Percentiles rank a stretch among this genome's conserved stretches.
phyloP scores from a whole-genome alignment of 148 eudicot genomes.

The Spergularia bocconei region DNA sequence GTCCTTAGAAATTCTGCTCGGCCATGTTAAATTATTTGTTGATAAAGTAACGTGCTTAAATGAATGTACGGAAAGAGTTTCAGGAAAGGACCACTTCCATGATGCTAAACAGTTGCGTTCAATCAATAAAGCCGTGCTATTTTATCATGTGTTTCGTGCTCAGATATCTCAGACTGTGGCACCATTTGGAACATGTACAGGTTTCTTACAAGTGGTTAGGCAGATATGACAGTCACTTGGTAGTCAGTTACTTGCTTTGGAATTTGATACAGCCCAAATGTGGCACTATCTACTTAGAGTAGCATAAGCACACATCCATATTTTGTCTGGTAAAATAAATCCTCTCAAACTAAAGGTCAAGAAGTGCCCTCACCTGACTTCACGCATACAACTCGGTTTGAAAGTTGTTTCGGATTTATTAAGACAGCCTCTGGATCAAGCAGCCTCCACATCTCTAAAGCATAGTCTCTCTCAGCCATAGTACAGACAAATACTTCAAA shows the following conservation, averaged over 20 bases:
- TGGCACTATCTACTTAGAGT: background rate
- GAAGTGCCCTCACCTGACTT: slow-evolving; percentile 59
- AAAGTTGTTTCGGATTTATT: slow-evolving; percentile 62
- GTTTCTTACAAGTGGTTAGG: background rate
- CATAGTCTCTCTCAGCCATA: slow-evolving; percentile 99
- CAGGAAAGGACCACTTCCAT: background rate
- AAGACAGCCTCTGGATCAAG: slow-evolving; percentile 84
- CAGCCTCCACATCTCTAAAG: slow-evolving; percentile 97
- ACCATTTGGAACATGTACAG: background rate
- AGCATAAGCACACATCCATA: background rate
- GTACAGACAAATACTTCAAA: slow-evolving; percentile 98
- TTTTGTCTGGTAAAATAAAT: background rate
- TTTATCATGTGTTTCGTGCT: background rate
- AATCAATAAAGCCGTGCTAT: background rate
- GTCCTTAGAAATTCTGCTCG: background rate
- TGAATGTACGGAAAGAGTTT: background rate
- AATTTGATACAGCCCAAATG: background rate
- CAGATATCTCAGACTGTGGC: background rate
- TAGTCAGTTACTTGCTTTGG: background rate
- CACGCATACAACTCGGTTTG: slow-evolving; percentile 75
- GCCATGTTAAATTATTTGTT: background rate
- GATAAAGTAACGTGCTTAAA: background rate
- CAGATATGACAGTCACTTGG: background rate
- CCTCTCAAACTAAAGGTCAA: background rate
- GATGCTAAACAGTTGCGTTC: background rate